phyloP scores from a whole-genome alignment of 805 yeast species.

The Zygotorulaspora chibaensis region DNA sequence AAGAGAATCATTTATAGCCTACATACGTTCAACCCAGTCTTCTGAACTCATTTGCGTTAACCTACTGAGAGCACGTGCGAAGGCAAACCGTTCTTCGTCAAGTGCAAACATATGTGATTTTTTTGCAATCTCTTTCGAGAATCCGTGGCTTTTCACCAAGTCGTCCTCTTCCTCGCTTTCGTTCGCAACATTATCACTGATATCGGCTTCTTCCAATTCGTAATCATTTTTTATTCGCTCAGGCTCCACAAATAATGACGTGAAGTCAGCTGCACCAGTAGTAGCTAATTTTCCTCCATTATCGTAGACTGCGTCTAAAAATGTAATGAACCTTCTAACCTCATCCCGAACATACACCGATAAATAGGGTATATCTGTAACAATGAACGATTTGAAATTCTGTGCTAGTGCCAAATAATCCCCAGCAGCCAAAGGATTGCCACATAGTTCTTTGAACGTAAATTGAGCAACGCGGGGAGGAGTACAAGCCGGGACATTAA shows the following conservation, averaged over 20 bases:
- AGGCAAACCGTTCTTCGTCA: slow-evolving; percentile 95
- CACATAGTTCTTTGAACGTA: slow-evolving; percentile 82
- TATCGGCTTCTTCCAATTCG: slow-evolving; percentile 27
- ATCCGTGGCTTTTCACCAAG: slow-evolving; percentile 70
- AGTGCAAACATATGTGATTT: slow-evolving; percentile 75
- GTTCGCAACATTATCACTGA: slow-evolving; percentile 32
- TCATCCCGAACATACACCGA: slow-evolving; percentile 75
- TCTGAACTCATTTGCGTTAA: slow-evolving; percentile 89
- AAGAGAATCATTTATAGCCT: too few relatives aligned
- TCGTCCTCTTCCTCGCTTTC: slow-evolving; percentile 44
- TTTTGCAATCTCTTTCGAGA: slow-evolving; percentile 64
- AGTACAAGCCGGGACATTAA: slow-evolving; percentile 69
- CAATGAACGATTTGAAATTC: slow-evolving; percentile 69
- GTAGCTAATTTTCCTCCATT: slow-evolving; percentile 83
- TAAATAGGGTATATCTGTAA: slow-evolving; percentile 88
- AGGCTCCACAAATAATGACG: slow-evolving; percentile 80
- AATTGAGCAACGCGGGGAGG: slow-evolving; percentile 86
- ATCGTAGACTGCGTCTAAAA: slow-evolving; percentile 93
- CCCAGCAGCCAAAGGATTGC: slow-evolving; percentile 84
- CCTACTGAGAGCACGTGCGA: slow-evolving; percentile 90
- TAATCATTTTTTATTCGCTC: slow-evolving; percentile 45
- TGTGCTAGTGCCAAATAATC: slow-evolving; percentile 84
- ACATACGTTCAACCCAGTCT: slow-evolving; percentile 69
- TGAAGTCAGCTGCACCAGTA: slow-evolving; percentile 82
- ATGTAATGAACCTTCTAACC: slow-evolving; percentile 88